A percentile compares a stretch with the other conserved stretches of the same genome.
These are phyloP conservation scores for Peniophora sp. DNA, from an alignment of 1,284 basidiomycete genomes.

Conservation along the genomic window DNA sequence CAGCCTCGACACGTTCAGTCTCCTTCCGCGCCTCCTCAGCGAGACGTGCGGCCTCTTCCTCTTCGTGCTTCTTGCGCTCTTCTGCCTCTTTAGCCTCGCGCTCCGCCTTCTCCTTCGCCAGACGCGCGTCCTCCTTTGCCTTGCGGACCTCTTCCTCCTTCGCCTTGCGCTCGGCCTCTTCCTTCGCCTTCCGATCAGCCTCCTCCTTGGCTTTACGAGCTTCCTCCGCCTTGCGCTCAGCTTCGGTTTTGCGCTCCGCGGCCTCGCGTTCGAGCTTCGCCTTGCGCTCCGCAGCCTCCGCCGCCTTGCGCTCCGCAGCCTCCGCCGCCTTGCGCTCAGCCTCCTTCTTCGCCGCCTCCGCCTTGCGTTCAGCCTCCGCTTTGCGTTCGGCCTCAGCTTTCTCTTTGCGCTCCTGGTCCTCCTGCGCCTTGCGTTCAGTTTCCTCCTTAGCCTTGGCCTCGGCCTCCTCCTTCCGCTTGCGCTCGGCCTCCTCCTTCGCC, in stretches of 20 bases:
- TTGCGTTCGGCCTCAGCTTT: not conserved
- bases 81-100: constrained; percentile 1
- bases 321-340: not conserved
- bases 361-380: constrained; percentile 1
- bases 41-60: constrained; percentile 1
- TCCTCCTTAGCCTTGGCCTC: constrained; percentile 10
- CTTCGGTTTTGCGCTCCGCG: not conserved
- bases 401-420: not conserved
- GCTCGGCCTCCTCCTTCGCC: constrained; percentile 7
- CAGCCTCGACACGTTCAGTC: not conserved
- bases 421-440: constrained; percentile 8
- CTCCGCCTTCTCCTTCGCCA: not conserved
- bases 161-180: not conserved
- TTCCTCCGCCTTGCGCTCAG: not conserved
- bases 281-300: not conserved
- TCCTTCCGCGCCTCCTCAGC: constrained; percentile 1
- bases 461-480: not conserved
- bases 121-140: constrained; percentile 1
- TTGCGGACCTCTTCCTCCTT: not conserved
- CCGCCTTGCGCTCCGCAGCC: not conserved
- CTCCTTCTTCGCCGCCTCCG: not conserved
- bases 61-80: not conserved
- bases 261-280: not conserved
- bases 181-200: not conserved
- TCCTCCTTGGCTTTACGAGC: constrained; percentile 1